Evolutionary conservation across 768 basidiomycete species (phyloP), one percentile per base, ranked within the genome.

Genomic region (Sarcodon sp.): DNA sequence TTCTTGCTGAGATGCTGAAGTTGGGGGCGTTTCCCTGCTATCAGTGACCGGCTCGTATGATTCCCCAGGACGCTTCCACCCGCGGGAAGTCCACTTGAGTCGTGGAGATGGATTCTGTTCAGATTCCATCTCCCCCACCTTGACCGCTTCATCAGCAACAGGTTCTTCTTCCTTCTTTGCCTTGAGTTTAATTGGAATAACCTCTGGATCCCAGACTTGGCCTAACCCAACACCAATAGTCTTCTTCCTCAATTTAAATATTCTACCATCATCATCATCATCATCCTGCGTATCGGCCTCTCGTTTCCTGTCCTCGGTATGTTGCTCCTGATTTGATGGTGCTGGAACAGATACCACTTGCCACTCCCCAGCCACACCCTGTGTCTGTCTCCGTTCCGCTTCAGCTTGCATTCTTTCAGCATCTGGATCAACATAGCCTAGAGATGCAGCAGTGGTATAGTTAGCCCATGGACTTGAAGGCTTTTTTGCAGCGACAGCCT

Each of bases 371-470:
- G 74, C 83, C 3, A 80, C 65, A 10, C 88, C 90, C 57, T 87
- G 77, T 11, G 67, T 75, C 44, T 69, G 72, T 18, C 76, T 71
- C 39, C 75, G 67, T 47, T 80, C 76, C 2, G 72, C 68, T 57
- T 83, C 82, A 0, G 75, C 77, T n/a, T 69, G 68, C 31, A 73
- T 57, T 46, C 75, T 67, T 50, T 85, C 86, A 7, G 70, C 79
- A 51, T 89, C 87, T 1, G 83, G 83, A 57, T 94, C 92, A 8
- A 57, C 68, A 56, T 77, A 83, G 1, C 93, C 93, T 1, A 98
- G 72, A 1, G 82, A 86, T 44, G 76, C 82, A 0, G 94, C 83
- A 0, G 90, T 91, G 9, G 88, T 80, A 63, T 98, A 99, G 61
- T 94, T 85, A 0, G 83, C 73, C 51, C 76, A 80, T n/a, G 74